Conservation (phyloP, 345 rosid genomes). For the Pistacia atlantica region DNA sequence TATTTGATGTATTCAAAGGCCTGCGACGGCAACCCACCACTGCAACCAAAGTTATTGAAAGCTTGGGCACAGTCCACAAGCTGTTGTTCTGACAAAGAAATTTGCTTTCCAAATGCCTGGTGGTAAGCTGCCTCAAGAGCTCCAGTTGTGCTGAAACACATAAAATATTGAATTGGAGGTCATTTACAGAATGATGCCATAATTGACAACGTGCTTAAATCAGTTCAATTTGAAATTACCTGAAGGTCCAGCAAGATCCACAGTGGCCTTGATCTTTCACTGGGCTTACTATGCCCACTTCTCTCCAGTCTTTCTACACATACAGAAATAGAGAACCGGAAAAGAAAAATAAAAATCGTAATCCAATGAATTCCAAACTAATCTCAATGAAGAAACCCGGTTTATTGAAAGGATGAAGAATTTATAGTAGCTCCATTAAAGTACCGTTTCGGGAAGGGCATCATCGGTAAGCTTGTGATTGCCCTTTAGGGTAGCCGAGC, state of each 20-base stretch:
- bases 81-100: conserved; percentile 93
- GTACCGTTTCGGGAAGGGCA: conserved; percentile 61
- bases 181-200: not conserved
- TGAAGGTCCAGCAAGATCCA: conserved; percentile 99
- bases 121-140: conserved; percentile 98
- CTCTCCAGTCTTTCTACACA: conserved; percentile 93
- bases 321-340: not conserved
- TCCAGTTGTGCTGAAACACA: conserved; percentile 77
- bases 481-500: conserved; percentile 89
- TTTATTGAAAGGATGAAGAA: not conserved
- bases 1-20: conserved; percentile 93
- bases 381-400: too few relatives aligned
- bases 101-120: conserved; percentile 83
- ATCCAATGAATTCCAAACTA: too few relatives aligned
- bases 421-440: not conserved
- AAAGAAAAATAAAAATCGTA: not conserved
- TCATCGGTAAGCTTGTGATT: conserved; percentile 70
- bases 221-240: conserved; percentile 41
- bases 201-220: not conserved
- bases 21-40: conserved; percentile 96
- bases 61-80: conserved; percentile 97
- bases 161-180: not conserved
- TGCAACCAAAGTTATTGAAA: conserved; percentile 87
- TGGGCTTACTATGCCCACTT: conserved; percentile 78
- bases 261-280: conserved; percentile 91